Conservation (phyloP, 371 early-diverging fungal species). For the Actinomortierella ambigua region DNA sequence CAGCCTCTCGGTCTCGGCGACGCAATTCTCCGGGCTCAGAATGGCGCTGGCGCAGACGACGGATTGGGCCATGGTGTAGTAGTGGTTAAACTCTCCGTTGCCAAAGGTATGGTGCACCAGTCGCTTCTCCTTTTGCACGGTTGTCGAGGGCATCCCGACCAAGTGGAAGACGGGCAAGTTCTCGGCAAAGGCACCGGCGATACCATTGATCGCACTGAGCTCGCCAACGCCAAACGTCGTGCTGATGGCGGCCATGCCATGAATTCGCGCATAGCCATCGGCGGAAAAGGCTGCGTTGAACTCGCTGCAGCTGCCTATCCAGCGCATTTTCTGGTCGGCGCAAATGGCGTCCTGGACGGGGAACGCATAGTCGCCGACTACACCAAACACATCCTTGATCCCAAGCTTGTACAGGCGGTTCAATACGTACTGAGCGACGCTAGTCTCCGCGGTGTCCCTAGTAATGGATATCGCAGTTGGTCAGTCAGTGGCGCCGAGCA, state of each 20-base stretch:
- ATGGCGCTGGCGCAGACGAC: constrained; percentile 49
- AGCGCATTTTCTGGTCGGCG: constrained; percentile 47
- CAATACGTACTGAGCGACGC: constrained; percentile 19
- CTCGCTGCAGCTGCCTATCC: constrained; percentile 49
- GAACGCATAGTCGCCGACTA: constrained; percentile 47
- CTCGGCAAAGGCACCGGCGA: constrained; percentile 61
- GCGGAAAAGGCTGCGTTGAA: constrained; percentile 51
- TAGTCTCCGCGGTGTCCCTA: too few relatives aligned
- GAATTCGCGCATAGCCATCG: constrained; percentile 53
- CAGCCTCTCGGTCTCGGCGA: constrained; percentile 51
- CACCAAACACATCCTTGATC: constrained; percentile 30
- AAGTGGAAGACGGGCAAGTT: constrained; percentile 62
- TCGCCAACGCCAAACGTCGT: constrained; percentile 67
- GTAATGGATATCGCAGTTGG: too few relatives aligned
- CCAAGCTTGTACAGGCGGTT: constrained; percentile 36
- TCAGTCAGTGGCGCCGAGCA: too few relatives aligned
- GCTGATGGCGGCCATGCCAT: constrained; percentile 49
- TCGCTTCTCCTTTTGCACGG: constrained; percentile 43
- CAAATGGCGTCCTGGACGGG: constrained; percentile 37
- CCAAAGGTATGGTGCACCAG: constrained; percentile 60
- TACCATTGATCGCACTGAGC: constrained; percentile 55
- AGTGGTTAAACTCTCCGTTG: constrained; percentile 55
- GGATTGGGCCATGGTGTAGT: constrained; percentile 35
- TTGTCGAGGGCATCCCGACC: constrained; percentile 51
- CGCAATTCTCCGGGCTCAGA: constrained; percentile 39